phyloP scores from a whole-genome alignment of 257 asterid species.

The Henckelia pumila region DNA sequence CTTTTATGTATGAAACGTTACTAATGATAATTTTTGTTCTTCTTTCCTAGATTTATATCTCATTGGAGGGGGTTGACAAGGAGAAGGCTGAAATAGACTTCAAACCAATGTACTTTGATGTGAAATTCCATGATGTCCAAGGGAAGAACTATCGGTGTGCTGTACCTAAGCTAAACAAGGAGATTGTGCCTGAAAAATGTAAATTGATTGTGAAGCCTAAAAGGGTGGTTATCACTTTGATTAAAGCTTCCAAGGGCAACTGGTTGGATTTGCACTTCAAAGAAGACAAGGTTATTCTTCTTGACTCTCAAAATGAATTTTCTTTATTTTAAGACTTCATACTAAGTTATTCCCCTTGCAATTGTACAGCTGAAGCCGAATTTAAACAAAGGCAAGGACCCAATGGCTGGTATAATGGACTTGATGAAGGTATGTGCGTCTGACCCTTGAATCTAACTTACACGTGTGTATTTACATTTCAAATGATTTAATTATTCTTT shows the following conservation, averaged over 20 bases:
- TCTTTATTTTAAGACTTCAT: too few relatives aligned
- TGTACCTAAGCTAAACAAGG: conserved; percentile 68
- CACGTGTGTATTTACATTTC: neutral
- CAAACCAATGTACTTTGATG: conserved; percentile 64
- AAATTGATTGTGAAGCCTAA: conserved; percentile 71
- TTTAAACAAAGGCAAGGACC: conserved; percentile 67
- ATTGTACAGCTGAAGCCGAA: conserved; percentile 59
- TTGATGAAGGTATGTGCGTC: conserved; percentile 64
- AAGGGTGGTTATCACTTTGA: conserved; percentile 39
- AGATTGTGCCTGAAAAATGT: conserved; percentile 76
- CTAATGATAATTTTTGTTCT: neutral
- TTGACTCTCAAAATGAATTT: neutral
- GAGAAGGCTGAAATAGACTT: conserved; percentile 67
- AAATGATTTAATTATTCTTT: neutral
- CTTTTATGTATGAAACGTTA: neutral
- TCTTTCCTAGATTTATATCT: conserved; percentile 58
- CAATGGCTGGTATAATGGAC: conserved; percentile 93
- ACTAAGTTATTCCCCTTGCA: neutral
- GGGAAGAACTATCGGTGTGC: conserved; percentile 89
- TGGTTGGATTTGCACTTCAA: conserved; percentile 90
- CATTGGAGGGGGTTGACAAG: conserved; percentile 80
- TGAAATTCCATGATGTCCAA: conserved; percentile 69
- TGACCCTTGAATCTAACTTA: neutral
- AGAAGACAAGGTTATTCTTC: conserved; percentile 69
- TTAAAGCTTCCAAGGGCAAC: conserved; percentile 66